A percentile compares a stretch with the other conserved stretches of the same genome.
phyloP scores from a whole-genome alignment of 148 eudicot species.

The Pouteria glomerata region DNA sequence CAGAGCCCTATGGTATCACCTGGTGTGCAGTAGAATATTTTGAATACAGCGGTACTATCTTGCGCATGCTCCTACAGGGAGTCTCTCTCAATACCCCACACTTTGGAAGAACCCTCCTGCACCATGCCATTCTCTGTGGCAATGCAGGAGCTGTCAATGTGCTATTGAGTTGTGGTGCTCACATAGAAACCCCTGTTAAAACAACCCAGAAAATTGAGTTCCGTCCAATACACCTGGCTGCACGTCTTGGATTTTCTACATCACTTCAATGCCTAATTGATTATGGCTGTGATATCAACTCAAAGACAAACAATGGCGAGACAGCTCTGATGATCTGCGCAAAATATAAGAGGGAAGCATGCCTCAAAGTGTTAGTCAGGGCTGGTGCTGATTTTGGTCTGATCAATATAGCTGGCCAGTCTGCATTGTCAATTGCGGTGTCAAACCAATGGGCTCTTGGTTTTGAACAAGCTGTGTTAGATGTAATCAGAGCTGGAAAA shows the following conservation, averaged over 20 bases:
- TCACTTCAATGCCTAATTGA: conserved; percentile 49
- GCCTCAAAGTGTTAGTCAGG: conserved; percentile 43
- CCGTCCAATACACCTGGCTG: conserved; percentile 77
- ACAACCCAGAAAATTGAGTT: conserved; percentile 34
- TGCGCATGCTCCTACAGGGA: conserved; percentile 54
- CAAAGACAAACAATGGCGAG: conserved; percentile 55
- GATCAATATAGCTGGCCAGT: conserved; percentile 41
- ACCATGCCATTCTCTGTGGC: conserved; percentile 83
- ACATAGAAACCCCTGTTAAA: conserved; percentile 43
- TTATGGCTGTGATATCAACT: conserved; percentile 61
- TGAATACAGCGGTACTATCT: conserved; percentile 67
- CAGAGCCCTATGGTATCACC: conserved; percentile 73
- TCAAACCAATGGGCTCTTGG: conserved; percentile 42
- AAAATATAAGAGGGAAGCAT: conserved; percentile 51
- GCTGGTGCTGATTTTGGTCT: conserved; percentile 86
- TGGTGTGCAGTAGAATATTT: conserved; percentile 96
- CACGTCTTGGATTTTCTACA: conserved; percentile 51
- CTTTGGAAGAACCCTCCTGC: conserved; percentile 77
- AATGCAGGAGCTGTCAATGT: conserved; percentile 45
- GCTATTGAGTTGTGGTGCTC: conserved; percentile 49
- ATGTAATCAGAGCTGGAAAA: conserved; percentile 39
- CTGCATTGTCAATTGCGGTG: conserved; percentile 45
- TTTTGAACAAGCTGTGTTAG: conserved; percentile 47
- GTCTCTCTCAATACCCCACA: conserved; percentile 37
- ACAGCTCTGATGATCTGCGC: conserved; percentile 68